These are phyloP conservation scores for Xylaria sp. DNA, from an alignment of 2,329 filamentous ascomycete genomes.

Conservation along the genomic window DNA sequence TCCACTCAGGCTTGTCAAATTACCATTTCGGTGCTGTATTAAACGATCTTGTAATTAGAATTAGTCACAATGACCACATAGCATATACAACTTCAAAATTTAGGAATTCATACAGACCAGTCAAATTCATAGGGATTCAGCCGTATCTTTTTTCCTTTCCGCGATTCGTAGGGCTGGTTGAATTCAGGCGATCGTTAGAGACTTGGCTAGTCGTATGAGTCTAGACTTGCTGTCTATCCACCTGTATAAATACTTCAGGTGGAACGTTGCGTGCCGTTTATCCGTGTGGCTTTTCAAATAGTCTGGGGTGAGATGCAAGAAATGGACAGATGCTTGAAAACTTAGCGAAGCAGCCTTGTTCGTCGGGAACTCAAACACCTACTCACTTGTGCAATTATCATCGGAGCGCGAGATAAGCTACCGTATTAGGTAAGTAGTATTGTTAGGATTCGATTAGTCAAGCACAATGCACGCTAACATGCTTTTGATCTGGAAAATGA, in stretches of 20 bases:
- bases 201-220: background rate
- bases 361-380: background rate
- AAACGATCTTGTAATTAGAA: background rate
- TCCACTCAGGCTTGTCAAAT: background rate
- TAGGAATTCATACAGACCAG: too few species aligned
- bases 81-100: background rate
- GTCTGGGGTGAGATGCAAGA: background rate
- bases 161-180: background rate
- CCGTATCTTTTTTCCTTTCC: background rate
- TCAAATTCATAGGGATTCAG: background rate
- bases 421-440: background rate
- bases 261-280: slow-evolving; percentile 6
- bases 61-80: background rate
- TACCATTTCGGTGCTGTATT: background rate
- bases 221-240: background rate
- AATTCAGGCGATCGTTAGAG: background rate
- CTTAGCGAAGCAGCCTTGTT: slow-evolving; percentile 3
- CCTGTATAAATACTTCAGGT: background rate
- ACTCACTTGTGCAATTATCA: background rate
- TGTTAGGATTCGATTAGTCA: background rate
- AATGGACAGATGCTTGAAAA: background rate
- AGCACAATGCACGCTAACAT: background rate
- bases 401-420: background rate
- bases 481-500: background rate
- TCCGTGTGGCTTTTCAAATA: background rate